Conservation (phyloP, 2,329 filamentous ascomycete genomes). For the Epichloe festucae region DNA sequence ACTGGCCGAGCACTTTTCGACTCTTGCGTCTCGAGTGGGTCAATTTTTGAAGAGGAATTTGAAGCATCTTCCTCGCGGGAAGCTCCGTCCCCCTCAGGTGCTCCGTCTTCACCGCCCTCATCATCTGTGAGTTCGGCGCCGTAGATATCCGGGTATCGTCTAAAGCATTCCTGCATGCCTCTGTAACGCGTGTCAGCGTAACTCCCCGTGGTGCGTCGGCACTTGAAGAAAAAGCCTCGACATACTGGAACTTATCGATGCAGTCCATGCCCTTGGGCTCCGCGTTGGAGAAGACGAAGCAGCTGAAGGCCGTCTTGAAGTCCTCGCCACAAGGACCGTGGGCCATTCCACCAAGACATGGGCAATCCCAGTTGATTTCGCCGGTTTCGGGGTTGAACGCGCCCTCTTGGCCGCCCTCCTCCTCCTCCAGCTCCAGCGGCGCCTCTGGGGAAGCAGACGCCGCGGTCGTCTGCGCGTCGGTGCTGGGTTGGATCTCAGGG, state of each 20-base stretch:
- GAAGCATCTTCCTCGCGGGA: constrained; percentile 2
- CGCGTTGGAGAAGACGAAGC: constrained; percentile 89
- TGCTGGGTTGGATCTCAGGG: constrained; percentile 13
- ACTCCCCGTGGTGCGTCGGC: no score
- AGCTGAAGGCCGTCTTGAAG: constrained; percentile 93
- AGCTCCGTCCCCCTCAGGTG: constrained; percentile 8
- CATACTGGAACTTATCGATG: constrained; percentile 93
- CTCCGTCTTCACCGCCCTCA: constrained; percentile 29
- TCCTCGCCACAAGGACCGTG: constrained; percentile 89
- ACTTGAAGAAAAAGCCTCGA: constrained; percentile 10
- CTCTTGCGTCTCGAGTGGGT: constrained; percentile 8
- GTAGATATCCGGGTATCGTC: constrained; percentile 83
- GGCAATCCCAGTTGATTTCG: constrained; percentile 99
- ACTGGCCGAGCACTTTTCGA: constrained; percentile 1
- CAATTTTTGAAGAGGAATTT: not conserved
- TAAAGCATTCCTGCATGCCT: constrained; percentile 96
- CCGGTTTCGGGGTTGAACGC: constrained; percentile 98
- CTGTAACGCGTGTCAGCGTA: constrained; percentile 33
- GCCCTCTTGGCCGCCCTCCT: constrained; percentile 74
- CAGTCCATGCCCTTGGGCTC: constrained; percentile 97
- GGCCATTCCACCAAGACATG: constrained; percentile 94
- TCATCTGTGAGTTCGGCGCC: constrained; percentile 78
- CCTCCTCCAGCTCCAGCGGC: constrained; percentile 38
- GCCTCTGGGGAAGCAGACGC: constrained; percentile 30
- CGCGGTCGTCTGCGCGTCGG: constrained; percentile 13